Evolutionary conservation across 2,329 filamentous ascomycete species (phyloP).

Genomic region (Fusarium buxicola): DNA sequence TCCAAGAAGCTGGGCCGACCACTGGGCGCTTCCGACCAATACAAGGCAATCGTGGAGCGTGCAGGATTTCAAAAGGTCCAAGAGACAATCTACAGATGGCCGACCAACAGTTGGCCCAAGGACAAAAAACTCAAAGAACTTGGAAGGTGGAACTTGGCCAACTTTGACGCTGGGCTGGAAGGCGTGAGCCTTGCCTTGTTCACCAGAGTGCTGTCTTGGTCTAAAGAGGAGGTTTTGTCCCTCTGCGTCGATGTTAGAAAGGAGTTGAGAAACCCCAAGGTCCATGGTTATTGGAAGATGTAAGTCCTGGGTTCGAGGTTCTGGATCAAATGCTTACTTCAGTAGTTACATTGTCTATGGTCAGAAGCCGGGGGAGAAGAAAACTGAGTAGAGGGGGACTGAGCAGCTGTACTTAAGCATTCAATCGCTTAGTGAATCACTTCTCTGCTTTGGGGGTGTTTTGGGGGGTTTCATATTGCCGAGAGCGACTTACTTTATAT

Average conservation of each 20-base stretch:
- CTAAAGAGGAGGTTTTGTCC: constrained; percentile 13
- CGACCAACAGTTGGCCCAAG: constrained; percentile 23
- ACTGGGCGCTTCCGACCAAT: constrained; percentile 10
- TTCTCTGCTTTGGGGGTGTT: not conserved
- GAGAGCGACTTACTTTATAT: too few species aligned
- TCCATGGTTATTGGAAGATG: constrained; percentile 31
- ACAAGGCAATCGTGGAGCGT: constrained; percentile 7
- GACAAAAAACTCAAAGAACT: constrained; percentile 29
- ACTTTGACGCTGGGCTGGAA: constrained; percentile 20
- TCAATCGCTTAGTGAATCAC: too few species aligned
- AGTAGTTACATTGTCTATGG: not conserved
- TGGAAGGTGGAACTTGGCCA: constrained; percentile 19
- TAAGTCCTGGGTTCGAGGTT: not conserved
- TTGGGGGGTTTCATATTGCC: not conserved
- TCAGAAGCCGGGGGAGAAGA: not conserved
- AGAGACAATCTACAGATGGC: constrained; percentile 15
- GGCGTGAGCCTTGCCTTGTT: constrained; percentile 10
- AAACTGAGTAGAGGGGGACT: not conserved
- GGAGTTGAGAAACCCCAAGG: constrained; percentile 12
- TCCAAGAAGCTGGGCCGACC: constrained; percentile 9
- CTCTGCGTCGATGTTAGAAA: constrained; percentile 26
- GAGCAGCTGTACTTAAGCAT: not conserved
- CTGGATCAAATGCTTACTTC: not conserved
- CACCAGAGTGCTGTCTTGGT: constrained; percentile 21
- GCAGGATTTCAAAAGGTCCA: constrained; percentile 7